Percentiles rank a stretch among this genome's conserved stretches.
These are phyloP conservation scores for Trametopsis cervina DNA, from an alignment of 768 basidiomycete species.

Conservation along the genomic window DNA sequence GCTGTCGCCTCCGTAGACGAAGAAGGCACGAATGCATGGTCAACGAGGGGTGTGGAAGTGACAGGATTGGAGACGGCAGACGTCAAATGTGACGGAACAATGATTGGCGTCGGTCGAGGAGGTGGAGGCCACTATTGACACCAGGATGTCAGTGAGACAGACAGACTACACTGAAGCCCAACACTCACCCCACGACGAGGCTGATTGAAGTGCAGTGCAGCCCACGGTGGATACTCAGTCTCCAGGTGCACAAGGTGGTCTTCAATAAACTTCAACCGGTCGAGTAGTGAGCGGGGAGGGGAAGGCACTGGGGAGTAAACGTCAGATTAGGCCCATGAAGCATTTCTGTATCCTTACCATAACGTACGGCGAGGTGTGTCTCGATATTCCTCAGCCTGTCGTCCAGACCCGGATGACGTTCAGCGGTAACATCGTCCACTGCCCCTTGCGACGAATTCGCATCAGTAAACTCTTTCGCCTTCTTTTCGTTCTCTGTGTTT, in stretches of 20 bases:
- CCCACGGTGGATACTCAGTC: slow-evolving; percentile 83
- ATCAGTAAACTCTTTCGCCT: too few relatives aligned
- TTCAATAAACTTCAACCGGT: slow-evolving; percentile 64
- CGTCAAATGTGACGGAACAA: slow-evolving; percentile 64
- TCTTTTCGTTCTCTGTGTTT: not conserved
- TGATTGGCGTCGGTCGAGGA: slow-evolving; percentile 69
- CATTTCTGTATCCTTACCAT: slow-evolving; percentile 38
- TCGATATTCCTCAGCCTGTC: slow-evolving; percentile 65
- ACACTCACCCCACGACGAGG: slow-evolving; percentile 67
- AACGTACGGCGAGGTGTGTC: slow-evolving; percentile 63
- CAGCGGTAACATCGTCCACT: slow-evolving; percentile 29
- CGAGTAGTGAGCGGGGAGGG: slow-evolving; percentile 55
- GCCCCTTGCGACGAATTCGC: too few relatives aligned
- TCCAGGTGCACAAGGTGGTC: slow-evolving; percentile 73
- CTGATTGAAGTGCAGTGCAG: slow-evolving; percentile 83
- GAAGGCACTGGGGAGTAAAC: slow-evolving; percentile 48
- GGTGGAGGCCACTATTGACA: slow-evolving; percentile 72
- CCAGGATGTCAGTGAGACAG: not conserved
- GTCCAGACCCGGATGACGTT: slow-evolving; percentile 51
- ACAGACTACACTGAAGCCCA: not conserved
- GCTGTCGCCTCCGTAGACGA: slow-evolving; percentile 6
- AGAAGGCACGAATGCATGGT: not conserved
- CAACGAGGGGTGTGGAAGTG: not conserved
- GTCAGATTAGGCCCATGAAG: not conserved
- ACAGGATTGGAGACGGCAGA: slow-evolving; percentile 9